Percentiles rank a stretch among this genome's conserved stretches.
Conservation (phyloP, 805 yeast genomes). For the Barnettozyma californica region DNA sequence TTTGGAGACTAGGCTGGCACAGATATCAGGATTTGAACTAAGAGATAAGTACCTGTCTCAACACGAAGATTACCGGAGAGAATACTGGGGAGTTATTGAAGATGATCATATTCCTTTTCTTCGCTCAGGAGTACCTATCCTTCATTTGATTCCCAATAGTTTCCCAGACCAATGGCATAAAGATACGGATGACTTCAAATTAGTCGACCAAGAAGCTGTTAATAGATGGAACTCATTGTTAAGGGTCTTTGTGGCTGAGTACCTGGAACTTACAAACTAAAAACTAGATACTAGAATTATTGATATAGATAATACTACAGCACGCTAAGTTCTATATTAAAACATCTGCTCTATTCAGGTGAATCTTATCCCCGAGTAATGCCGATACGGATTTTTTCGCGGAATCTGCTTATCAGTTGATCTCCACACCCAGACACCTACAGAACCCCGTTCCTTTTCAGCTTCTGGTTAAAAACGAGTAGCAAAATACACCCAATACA, state of each 20-base stretch:
- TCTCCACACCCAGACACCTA: conserved; percentile 7
- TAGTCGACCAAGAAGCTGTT: conserved; percentile 35
- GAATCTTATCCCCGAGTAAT: background rate
- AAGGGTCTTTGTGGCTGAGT: conserved; percentile 33
- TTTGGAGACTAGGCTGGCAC: conserved; percentile 28
- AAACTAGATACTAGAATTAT: background rate
- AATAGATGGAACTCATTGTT: conserved; percentile 43
- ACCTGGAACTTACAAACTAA: conserved; percentile 16
- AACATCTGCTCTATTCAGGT: no score
- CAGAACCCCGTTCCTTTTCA: background rate
- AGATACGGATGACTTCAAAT: conserved; percentile 38
- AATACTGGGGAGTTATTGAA: conserved; percentile 24
- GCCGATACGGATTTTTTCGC: background rate
- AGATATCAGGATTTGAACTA: background rate
- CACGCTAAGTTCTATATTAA: no score
- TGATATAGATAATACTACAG: background rate
- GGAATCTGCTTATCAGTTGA: background rate
- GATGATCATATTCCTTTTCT: conserved; percentile 56
- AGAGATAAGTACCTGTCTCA: conserved; percentile 11
- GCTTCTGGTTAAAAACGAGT: background rate
- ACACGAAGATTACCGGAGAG: conserved; percentile 15
- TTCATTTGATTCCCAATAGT: conserved; percentile 48
- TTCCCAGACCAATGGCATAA: conserved; percentile 55
- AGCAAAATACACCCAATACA: background rate
- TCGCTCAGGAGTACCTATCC: conserved; percentile 38